Evolutionary conservation across 108 stramenopile species (phyloP).

Genomic region (Conticribra guillardii): DNA sequence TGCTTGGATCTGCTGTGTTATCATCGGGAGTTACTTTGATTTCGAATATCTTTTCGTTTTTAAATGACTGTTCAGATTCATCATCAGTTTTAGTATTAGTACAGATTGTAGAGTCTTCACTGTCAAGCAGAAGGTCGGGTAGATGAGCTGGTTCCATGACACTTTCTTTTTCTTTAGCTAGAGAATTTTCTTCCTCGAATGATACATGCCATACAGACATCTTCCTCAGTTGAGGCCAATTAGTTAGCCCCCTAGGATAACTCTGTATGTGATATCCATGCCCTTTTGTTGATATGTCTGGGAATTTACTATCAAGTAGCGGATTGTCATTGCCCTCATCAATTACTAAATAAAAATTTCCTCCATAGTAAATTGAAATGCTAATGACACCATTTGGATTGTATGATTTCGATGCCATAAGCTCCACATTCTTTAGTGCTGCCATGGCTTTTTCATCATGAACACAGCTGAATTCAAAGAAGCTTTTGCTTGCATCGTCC

Average conservation of each 20-base stretch:
- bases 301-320: slow-evolving; percentile 72
- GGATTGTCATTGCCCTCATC: slow-evolving; percentile 57
- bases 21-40: too few species aligned
- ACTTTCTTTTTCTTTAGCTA: background rate
- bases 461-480: slow-evolving; percentile 72
- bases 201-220: slow-evolving; percentile 11
- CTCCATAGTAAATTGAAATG: slow-evolving; percentile 64
- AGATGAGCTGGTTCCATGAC: too few species aligned
- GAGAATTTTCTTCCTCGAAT: background rate
- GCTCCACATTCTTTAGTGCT: slow-evolving; percentile 47
- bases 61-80: too few species aligned
- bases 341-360: slow-evolving; percentile 61
- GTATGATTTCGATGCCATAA: slow-evolving; percentile 63
- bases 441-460: slow-evolving; percentile 4
- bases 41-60: too few species aligned
- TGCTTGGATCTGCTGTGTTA: too few species aligned
- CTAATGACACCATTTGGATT: slow-evolving; percentile 65
- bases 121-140: too few species aligned
- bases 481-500: slow-evolving; percentile 52
- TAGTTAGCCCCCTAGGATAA: slow-evolving; percentile 40
- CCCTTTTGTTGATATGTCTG: slow-evolving; percentile 58
- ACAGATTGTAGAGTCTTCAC: too few species aligned
- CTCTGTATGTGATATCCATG: slow-evolving; percentile 57
- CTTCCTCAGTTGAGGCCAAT: slow-evolving; percentile 63
- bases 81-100: too few species aligned